Base-by-base conservation (phyloP, 352 stramenopile genomes). In the Phytophthora idaei region DNA sequence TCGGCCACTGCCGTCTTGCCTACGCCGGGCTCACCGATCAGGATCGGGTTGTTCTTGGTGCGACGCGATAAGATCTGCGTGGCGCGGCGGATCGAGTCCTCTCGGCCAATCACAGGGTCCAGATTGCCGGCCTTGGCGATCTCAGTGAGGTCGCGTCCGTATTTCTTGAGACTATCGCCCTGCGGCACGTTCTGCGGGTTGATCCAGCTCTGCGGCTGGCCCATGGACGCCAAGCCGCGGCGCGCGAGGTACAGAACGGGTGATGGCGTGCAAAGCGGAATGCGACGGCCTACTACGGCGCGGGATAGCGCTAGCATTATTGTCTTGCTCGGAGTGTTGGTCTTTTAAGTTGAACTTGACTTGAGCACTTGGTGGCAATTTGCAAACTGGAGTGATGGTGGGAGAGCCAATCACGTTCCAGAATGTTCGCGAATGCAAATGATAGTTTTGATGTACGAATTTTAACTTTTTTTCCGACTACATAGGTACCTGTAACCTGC, bases 31-130 rank as follows among this genome's bases (percentile, higher is more conserved):
- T 99, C 96, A 54, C 97, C 97, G 66, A 99, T 98, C 42, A 99
- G 79, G 46, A 98, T 94, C 2, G 97, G 97, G 73, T 99, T 99
- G 73, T 99, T 99, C 90, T 99, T 99, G 29, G 95, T 99, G 17
- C 97, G 80, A 12, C 97, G 85, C 31, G 83, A 96, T 6, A 99
- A 76, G 62, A 99, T 98, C 73, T 99, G 95, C 68, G 99, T 95
- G 4, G 94, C 92, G 36, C 97, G 85, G 14, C 96, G 89, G 74
- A 99, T 99, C 64, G 98, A 85, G 53, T 98, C 92, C 69, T 99
- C 95, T 14, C 96, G 81, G 0, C 96, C 96, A 73, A 98, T 98
- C 7, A 98, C 83, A 4, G 92, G 93, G 76, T 98, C 95, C 11
- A 98, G 70, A 67, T 93, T 81, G 11, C 89, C 89, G n/a, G 83